Percentiles rank a stretch among this genome's conserved stretches.
These are phyloP conservation scores for Tricholoma terreum DNA, from an alignment of 768 basidiomycete species.

Conservation along the genomic window DNA sequence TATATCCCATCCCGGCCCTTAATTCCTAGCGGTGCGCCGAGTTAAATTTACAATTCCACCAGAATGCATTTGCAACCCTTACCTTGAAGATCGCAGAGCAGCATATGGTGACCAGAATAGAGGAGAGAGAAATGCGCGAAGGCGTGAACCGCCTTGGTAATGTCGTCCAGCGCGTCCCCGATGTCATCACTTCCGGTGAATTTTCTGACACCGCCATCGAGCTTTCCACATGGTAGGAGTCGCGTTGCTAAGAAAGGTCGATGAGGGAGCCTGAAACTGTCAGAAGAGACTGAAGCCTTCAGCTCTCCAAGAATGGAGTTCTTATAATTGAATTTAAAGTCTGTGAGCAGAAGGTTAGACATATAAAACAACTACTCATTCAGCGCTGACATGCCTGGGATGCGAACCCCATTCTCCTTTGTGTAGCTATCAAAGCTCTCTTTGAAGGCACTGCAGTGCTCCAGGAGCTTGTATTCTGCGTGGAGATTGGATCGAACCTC, in stretches of 20 bases:
- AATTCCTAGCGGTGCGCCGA: background rate
- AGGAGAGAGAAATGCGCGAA: constrained; percentile 25
- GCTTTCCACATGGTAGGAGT: constrained; percentile 20
- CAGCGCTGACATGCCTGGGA: constrained; percentile 5
- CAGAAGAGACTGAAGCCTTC: background rate
- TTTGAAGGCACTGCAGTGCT: constrained; percentile 17
- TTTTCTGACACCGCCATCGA: constrained; percentile 20
- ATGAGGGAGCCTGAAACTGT: constrained; percentile 8
- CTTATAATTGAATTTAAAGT: constrained; percentile 25
- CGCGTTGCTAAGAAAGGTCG: constrained; percentile 24
- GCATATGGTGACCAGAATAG: constrained; percentile 16
- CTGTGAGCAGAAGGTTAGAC: constrained; percentile 10
- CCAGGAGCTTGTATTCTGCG: constrained; percentile 18
- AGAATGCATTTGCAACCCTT: background rate
- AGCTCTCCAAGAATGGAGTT: constrained; percentile 19
- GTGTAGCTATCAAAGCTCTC: constrained; percentile 14
- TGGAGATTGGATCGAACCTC: constrained; percentile 6
- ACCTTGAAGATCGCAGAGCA: constrained; percentile 29
- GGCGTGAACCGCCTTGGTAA: constrained; percentile 24
- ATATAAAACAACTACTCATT: background rate
- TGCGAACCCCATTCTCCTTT: background rate
- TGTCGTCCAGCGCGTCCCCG: constrained; percentile 16
- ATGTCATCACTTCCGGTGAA: constrained; percentile 27
- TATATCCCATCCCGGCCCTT: constrained; percentile 9
- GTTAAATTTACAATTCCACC: background rate